Percentiles rank a stretch among this genome's conserved stretches.
These are phyloP conservation scores for Globisporangium recalcitrans DNA, from an alignment of 352 stramenopile species.

Conservation along the genomic window DNA sequence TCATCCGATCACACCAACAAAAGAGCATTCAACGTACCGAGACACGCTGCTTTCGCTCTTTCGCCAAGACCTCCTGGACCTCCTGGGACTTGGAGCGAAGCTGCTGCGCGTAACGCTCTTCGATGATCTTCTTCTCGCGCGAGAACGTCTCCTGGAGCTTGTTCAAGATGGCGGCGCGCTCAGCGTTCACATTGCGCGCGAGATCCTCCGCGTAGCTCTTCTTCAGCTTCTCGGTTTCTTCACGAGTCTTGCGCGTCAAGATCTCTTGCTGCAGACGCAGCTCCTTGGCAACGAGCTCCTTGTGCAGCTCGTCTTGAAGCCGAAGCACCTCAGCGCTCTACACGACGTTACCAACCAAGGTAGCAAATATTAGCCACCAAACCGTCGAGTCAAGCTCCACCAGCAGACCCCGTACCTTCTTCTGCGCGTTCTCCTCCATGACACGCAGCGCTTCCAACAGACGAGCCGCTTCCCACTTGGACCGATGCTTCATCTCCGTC, in stretches of 20 bases:
- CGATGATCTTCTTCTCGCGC: conserved; percentile 58
- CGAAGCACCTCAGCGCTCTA: conserved; percentile 52
- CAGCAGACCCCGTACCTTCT: conserved; percentile 32
- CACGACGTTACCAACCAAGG: background rate
- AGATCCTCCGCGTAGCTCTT: conserved; percentile 63
- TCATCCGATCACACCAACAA: background rate
- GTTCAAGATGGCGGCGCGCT: conserved; percentile 50
- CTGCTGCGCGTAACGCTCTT: conserved; percentile 42
- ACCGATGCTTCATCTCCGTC: conserved; percentile 86
- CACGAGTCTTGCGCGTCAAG: conserved; percentile 47
- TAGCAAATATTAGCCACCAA: background rate
- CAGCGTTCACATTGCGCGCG: conserved; percentile 50
- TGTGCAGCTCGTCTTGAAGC: conserved; percentile 64
- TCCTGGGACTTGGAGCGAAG: conserved; percentile 47
- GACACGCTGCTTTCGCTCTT: conserved; percentile 61
- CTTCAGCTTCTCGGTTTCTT: conserved; percentile 58
- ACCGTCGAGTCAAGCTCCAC: background rate
- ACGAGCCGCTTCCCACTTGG: conserved; percentile 78
- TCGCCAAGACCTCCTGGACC: conserved; percentile 49
- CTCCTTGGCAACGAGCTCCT: conserved; percentile 71
- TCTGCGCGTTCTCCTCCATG: conserved; percentile 77
- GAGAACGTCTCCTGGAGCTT: conserved; percentile 54
- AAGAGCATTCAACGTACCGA: conserved; percentile 15
- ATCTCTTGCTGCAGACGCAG: conserved; percentile 70
- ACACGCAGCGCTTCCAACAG: conserved; percentile 64